Base-by-base conservation (phyloP, 768 basidiomycete genomes). In the Wakefieldia striispora region DNA sequence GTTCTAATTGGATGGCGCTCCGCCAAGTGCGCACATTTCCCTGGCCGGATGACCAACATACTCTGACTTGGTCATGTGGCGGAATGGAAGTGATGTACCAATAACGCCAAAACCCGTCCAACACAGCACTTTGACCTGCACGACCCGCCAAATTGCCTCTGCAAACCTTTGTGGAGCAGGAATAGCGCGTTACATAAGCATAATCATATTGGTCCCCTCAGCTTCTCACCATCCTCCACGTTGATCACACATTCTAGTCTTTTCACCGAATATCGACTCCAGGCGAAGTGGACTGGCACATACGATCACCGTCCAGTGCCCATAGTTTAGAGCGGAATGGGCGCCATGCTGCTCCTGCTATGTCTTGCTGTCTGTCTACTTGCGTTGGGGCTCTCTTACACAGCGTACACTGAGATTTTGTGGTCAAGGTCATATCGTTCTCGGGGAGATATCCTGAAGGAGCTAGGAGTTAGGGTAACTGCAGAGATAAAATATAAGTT, bases 401-500 rank as follows among this genome's bases (percentile, higher is more conserved):
- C 40, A n/a, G 51, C 48, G 21, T 69, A 69, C 55, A 63, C 66
- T 3, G 23, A 56, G 17, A 19, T 9, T 10, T 23, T 67, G 41
- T 46, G 55, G 56, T 60, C 54, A n/a, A 58, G 48, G 13, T 67
- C 65, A 14, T 20, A 40, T 20, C 55, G 37, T 35, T 40, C 47
- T 19, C 65, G 66, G 40, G 50, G 49, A 26, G 43, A 40, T 10
- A 51, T 69, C 35, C 53, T 69, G 23, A 47, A 44, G 27, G 50
- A 58, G 12, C n/a, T 67, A 5, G 56, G 55, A 9, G 11, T 48
- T 17, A 13, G 40, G 21, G 35, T 20, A 14, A 31, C 46, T 0
- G 14, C 50, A 27, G 12, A 43, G 8, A 53, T 14, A 26, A 43
- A 50, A 5, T 51, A 51, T 41, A 71, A 61, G 40, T 68, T 94